Percentiles rank a stretch among this genome's conserved stretches.
Conservation (phyloP, 371 early-diverging fungal species). For the Mucor velutinosus region DNA sequence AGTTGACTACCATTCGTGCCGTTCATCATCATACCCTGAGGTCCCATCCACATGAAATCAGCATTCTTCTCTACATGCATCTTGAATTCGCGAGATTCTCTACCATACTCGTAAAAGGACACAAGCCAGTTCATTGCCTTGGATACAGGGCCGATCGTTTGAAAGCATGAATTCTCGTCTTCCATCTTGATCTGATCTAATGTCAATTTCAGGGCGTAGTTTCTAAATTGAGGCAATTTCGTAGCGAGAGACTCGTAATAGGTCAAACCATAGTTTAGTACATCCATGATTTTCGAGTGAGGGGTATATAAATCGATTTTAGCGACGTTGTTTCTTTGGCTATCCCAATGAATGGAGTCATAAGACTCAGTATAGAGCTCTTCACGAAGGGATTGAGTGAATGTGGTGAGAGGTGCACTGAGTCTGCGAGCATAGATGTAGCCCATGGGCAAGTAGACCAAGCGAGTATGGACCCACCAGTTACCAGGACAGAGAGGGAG, state of each 20-base stretch:
- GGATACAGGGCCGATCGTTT: slow-evolving; percentile 94
- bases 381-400: slow-evolving; percentile 76
- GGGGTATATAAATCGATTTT: slow-evolving; percentile 86
- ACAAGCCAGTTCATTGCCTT: slow-evolving; percentile 92
- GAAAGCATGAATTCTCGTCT: slow-evolving; percentile 86
- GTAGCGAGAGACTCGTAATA: slow-evolving; percentile 68
- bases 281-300: slow-evolving; percentile 77
- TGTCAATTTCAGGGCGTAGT: slow-evolving; percentile 73
- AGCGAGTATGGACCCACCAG: slow-evolving; percentile 92
- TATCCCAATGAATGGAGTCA: slow-evolving; percentile 80
- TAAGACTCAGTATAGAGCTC: slow-evolving; percentile 90
- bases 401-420: slow-evolving; percentile 60
- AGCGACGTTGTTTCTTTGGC: slow-evolving; percentile 82
- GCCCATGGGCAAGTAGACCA: slow-evolving; percentile 94
- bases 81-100: slow-evolving; percentile 78
- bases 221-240: slow-evolving; percentile 58
- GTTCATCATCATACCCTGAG: slow-evolving; percentile 93
- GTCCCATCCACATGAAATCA: slow-evolving; percentile 91
- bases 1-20: slow-evolving; percentile 98
- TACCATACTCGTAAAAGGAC: slow-evolving; percentile 82
- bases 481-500: slow-evolving; percentile 89
- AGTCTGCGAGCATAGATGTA: slow-evolving; percentile 83
- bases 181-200: slow-evolving; percentile 85
- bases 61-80: slow-evolving; percentile 71
- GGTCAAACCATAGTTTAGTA: slow-evolving; percentile 65